Evolutionary conservation across 306 rosid species (phyloP).

Genomic region (Lupinus albus): DNA sequence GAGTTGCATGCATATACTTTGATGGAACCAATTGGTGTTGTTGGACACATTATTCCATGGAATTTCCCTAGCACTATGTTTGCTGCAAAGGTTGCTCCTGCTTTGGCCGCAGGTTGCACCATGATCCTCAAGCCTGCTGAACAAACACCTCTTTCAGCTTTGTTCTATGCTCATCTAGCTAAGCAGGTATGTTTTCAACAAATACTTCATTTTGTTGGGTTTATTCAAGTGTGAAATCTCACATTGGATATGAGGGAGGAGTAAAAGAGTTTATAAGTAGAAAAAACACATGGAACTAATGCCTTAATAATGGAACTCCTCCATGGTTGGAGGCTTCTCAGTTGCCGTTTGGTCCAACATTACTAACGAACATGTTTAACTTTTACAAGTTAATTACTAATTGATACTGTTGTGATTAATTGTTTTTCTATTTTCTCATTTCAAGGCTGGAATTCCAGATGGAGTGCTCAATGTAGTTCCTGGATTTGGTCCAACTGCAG

Average conservation of each 20-base stretch:
- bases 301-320: no score
- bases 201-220: not conserved
- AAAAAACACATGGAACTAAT: no score
- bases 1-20: slow-evolving; percentile 70
- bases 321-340: no score
- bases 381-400: not conserved
- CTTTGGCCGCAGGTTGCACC: slow-evolving; percentile 87
- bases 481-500: slow-evolving; percentile 73
- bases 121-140: slow-evolving; percentile 82
- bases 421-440: not conserved
- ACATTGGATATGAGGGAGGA: no score
- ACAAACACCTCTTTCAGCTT: slow-evolving; percentile 81
- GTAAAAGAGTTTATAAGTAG: no score
- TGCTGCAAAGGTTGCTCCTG: slow-evolving; percentile 57
- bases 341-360: no score
- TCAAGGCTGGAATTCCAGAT: slow-evolving; percentile 80
- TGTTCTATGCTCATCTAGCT: slow-evolving; percentile 71
- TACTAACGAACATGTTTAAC: not conserved
- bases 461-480: slow-evolving; percentile 81
- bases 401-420: not conserved
- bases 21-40: slow-evolving; percentile 74
- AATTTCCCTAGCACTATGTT: slow-evolving; percentile 63
- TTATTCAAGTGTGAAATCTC: no score
- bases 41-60: slow-evolving; percentile 83
- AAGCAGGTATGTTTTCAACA: slow-evolving; percentile 51